These are phyloP conservation scores for Zymoseptoria brevis DNA, from an alignment of 2,329 filamentous ascomycete genomes.

Conservation along the genomic window DNA sequence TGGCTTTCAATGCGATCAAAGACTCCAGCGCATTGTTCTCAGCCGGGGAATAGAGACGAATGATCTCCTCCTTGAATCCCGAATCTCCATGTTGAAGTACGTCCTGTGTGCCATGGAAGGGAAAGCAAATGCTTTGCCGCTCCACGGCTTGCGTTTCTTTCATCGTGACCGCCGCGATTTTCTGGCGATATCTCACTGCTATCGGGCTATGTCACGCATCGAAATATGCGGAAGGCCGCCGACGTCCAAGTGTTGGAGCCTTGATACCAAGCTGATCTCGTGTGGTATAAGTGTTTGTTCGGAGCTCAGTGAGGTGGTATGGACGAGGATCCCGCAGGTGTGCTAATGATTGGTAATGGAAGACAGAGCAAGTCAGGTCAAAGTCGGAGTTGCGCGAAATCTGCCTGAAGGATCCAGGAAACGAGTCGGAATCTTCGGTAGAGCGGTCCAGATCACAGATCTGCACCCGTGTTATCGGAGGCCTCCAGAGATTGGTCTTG, in stretches of 20 bases:
- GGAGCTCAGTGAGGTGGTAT: not conserved
- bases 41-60: slow-evolving; percentile 25
- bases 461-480: not conserved
- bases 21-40: slow-evolving; percentile 56
- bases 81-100: slow-evolving; percentile 20
- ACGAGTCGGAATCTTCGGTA: not conserved
- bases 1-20: slow-evolving; percentile 51
- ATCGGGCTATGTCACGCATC: not conserved
- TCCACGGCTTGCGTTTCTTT: slow-evolving; percentile 11
- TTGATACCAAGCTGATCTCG: not conserved
- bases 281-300: not conserved
- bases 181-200: slow-evolving; percentile 1
- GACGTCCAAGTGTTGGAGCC: not conserved
- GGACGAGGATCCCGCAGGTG: not conserved
- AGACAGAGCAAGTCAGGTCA: not conserved
- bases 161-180: slow-evolving; percentile 3
- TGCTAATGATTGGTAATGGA: not conserved
- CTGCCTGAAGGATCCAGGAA: not conserved
- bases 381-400: not conserved
- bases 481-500: too few species aligned
- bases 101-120: slow-evolving; percentile 19
- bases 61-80: slow-evolving; percentile 19
- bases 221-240: not conserved
- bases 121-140: slow-evolving; percentile 23
- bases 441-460: not conserved